phyloP scores from a whole-genome alignment of 129 eudicot genomes.

The Flaveria trinervia region DNA sequence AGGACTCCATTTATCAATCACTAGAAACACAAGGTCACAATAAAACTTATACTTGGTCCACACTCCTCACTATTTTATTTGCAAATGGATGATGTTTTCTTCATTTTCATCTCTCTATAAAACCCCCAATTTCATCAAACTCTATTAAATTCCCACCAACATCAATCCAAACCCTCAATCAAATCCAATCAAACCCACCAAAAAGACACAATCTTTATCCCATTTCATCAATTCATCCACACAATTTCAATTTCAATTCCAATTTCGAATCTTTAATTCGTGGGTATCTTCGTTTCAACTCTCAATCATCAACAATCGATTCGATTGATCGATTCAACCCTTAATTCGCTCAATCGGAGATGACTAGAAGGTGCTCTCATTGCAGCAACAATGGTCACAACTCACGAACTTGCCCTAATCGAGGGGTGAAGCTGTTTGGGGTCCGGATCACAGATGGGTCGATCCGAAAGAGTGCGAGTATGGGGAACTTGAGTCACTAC shows the following conservation, averaged over 20 bases:
- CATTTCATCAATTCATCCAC: background rate
- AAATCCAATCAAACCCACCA: conserved; percentile 24
- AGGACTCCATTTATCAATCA: conserved; percentile 17
- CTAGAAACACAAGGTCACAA: background rate
- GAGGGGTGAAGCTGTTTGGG: conserved; percentile 89
- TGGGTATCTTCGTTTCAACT: conserved; percentile 7
- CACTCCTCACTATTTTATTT: conserved; percentile 6
- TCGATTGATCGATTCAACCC: conserved; percentile 14
- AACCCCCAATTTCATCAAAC: conserved; percentile 22
- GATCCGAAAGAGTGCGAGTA: conserved; percentile 95
- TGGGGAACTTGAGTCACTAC: conserved; percentile 87
- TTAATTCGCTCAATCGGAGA: conserved; percentile 28
- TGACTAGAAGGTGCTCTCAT: conserved; percentile 94
- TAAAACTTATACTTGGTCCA: conserved; percentile 22
- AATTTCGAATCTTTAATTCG: too few species aligned
- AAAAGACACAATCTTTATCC: conserved; percentile 1
- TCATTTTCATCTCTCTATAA: conserved; percentile 16
- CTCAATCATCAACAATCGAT: background rate
- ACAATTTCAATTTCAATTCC: background rate
- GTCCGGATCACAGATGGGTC: conserved; percentile 91
- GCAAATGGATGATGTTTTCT: conserved; percentile 36
- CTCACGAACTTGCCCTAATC: conserved; percentile 90
- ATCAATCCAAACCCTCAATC: conserved; percentile 35
- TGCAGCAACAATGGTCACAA: conserved; percentile 97
- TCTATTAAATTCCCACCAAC: conserved; percentile 24